Evolutionary conservation across 2,329 filamentous ascomycete species (phyloP).

Genomic region (Aureobasidium uvarum): DNA sequence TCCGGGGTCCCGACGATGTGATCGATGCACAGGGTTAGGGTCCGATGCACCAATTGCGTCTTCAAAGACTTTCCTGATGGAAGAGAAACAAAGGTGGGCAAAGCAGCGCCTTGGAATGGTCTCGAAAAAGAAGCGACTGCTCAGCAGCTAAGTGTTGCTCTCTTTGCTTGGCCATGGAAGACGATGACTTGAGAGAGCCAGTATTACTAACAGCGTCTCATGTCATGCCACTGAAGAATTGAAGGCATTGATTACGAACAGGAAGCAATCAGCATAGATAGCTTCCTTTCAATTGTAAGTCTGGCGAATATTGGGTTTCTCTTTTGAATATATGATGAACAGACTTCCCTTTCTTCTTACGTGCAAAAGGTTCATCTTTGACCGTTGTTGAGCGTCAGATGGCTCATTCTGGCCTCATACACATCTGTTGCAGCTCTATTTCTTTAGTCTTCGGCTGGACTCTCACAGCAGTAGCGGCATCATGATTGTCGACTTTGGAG

Average conservation of each 20-base stretch:
- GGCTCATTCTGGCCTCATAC: neutral
- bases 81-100: conserved; percentile 24
- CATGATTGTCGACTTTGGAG: neutral
- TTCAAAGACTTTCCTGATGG: conserved; percentile 1
- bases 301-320: conserved; percentile 8
- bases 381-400: neutral
- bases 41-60: neutral
- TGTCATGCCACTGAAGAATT: neutral
- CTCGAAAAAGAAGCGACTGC: conserved; percentile 1
- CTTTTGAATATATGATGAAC: conserved; percentile 21
- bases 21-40: conserved; percentile 25
- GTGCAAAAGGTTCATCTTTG: conserved; percentile 1
- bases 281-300: conserved; percentile 26
- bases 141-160: conserved; percentile 27
- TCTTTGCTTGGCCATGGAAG: conserved; percentile 17
- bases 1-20: conserved; percentile 27
- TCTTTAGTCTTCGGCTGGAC: too few relatives aligned
- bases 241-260: neutral
- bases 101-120: conserved; percentile 2
- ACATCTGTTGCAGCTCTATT: neutral
- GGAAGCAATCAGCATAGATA: conserved; percentile 22
- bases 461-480: neutral
- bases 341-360: neutral
- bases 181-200: conserved; percentile 8
- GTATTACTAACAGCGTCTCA: conserved; percentile 11